Evolutionary conservation across 2,329 filamentous ascomycete genomes (phyloP).

Genomic region (Sporothrix brasiliensis): DNA sequence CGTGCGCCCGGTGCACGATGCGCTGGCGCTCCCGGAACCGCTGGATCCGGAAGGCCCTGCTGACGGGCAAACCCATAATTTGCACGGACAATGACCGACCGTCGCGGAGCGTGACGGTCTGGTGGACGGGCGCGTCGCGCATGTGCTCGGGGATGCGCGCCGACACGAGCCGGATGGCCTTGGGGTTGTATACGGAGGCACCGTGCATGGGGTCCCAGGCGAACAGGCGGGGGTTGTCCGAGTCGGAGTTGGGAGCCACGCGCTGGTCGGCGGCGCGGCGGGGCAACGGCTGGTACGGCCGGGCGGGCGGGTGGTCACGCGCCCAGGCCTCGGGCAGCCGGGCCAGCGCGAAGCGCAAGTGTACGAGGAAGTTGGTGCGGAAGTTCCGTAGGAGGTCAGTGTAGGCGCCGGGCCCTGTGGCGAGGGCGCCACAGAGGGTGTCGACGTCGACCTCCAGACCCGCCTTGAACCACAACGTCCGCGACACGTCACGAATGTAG

Average conservation of each 20-base stretch:
- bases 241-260: not conserved
- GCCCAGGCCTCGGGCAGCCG: slow-evolving; percentile 18
- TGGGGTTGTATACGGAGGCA: not conserved
- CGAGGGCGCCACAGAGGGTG: not conserved
- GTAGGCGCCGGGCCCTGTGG: not conserved
- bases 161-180: slow-evolving; percentile 3
- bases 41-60: not conserved
- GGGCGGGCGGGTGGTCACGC: not conserved
- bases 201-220: not conserved
- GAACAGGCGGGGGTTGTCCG: not conserved
- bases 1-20: not conserved
- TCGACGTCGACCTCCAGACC: slow-evolving; percentile 24
- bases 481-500: not conserved
- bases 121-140: slow-evolving; percentile 10
- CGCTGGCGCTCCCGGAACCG: slow-evolving; percentile 5
- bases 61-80: slow-evolving; percentile 29
- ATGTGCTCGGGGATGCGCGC: not conserved
- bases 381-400: slow-evolving; percentile 19
- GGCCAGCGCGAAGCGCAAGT: slow-evolving; percentile 23
- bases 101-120: slow-evolving; percentile 17
- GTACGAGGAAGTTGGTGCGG: slow-evolving; percentile 33
- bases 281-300: not conserved
- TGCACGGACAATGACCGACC: not conserved
- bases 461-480: slow-evolving; percentile 30
- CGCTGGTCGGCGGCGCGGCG: not conserved